phyloP scores from a whole-genome alignment of 2,329 filamentous ascomycete genomes.

The Plenodomus lindquistii region DNA sequence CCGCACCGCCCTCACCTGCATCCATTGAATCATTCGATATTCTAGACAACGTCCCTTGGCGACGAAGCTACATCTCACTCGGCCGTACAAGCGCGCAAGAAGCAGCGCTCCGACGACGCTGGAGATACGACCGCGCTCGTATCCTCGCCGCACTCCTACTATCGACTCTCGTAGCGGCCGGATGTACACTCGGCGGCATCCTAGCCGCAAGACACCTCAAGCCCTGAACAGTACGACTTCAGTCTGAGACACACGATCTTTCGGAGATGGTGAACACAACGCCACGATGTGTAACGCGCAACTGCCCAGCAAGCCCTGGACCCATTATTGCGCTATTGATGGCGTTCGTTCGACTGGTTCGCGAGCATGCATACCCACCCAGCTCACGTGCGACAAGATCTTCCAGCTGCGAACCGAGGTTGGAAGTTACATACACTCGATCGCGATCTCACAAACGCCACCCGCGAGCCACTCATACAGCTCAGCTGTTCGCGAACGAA shows the following conservation, averaged over 20 bases:
- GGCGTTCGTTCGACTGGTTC: too few species aligned
- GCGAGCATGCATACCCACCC: background rate
- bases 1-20: slow-evolving; percentile 40
- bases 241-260: too few species aligned
- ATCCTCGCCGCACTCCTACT: slow-evolving; percentile 24
- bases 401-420: too few species aligned
- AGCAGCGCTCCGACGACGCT: slow-evolving; percentile 13
- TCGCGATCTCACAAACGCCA: too few species aligned
- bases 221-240: background rate
- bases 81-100: slow-evolving; percentile 3
- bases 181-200: slow-evolving; percentile 23
- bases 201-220: slow-evolving; percentile 6
- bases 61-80: slow-evolving; percentile 28
- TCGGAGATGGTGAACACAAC: too few species aligned
- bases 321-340: background rate
- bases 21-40: slow-evolving; percentile 42
- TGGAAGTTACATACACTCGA: too few species aligned
- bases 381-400: background rate
- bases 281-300: background rate
- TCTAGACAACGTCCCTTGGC: slow-evolving; percentile 38
- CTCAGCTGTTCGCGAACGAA: background rate
- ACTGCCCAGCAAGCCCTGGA: too few species aligned
- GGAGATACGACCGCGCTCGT: slow-evolving; percentile 23
- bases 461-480: background rate
- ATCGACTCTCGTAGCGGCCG: slow-evolving; percentile 23